Evolutionary conservation across 345 rosid genomes (phyloP), one percentile per base, ranked within the genome.

Genomic region (Eucalyptus sp.): DNA sequence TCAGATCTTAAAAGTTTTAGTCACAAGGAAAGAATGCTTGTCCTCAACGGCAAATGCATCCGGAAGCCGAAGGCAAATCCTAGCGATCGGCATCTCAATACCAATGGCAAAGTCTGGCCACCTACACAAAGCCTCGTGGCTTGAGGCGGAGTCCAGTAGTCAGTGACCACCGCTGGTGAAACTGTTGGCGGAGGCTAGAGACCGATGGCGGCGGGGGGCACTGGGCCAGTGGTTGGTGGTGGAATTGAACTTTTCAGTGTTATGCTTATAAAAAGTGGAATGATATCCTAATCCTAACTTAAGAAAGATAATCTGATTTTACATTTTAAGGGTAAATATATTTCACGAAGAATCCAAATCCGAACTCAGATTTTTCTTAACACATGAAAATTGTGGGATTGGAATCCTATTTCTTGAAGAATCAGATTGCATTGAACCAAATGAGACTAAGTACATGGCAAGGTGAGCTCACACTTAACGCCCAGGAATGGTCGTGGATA

Each of bases 321-420:
- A 60, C 31, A 0, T 0, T 60, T 27, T 25, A 60, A 0, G 15
- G 1, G 31, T 60, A 60, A 25, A 60, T 25, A 10, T 9, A 60
- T 60, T 60, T 25, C 66, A 60, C 31, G 31, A 0, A 0, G n/a
- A 60, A 60, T 60, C 7, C 31, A 60, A 27, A 60, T 60, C 66
- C 66, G 0, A 60, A 60, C n/a, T 60, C 66, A 60, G 15, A 12
- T 60, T 60, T 60, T 60, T 60, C 31, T 60, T 27, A 27, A 60
- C 66, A 27, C 31, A 12, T 27, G 66, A 60, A 60, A 25, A 60
- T 60, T 60, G n/a, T 60, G 66, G 66, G 66, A 60, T 60, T 12
- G 66, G n/a, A 60, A 60, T 60, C 66, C 66, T 60, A 60, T 22
- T 27, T 27, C n/a, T 60, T 60, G 66, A 60, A 11, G 66, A 27